A percentile compares a stretch with the other conserved stretches of the same genome.
Evolutionary conservation across 495 filamentous ascomycete species (phyloP).

Genomic region (Aspergillus coremiiformis): DNA sequence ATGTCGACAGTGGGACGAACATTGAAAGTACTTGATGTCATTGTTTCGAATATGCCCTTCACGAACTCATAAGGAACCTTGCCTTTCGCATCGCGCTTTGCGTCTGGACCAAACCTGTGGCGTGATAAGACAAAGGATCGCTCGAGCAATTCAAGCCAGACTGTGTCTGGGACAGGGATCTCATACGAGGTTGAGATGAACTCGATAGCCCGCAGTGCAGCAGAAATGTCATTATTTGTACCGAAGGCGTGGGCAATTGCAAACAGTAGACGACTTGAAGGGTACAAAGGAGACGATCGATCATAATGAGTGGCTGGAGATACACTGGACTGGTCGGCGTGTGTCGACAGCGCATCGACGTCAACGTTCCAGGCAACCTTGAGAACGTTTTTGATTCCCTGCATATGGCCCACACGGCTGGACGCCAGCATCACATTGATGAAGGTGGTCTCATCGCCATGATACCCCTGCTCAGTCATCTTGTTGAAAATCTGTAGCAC

Average conservation of each 20-base stretch:
- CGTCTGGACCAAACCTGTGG: slow-evolving; percentile 14
- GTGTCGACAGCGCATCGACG: slow-evolving; percentile 31
- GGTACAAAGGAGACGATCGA: slow-evolving; percentile 46
- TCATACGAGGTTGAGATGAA: slow-evolving; percentile 50
- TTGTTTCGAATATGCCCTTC: slow-evolving; percentile 42
- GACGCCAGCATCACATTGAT: slow-evolving; percentile 48
- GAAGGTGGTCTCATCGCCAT: slow-evolving; percentile 49
- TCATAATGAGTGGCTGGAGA: slow-evolving; percentile 26
- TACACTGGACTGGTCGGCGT: slow-evolving; percentile 19
- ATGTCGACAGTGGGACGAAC: slow-evolving; percentile 47
- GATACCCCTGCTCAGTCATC: slow-evolving; percentile 43
- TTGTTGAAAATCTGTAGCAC: slow-evolving; percentile 37
- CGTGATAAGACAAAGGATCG: slow-evolving; percentile 50
- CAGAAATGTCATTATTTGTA: slow-evolving; percentile 47
- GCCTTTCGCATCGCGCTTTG: slow-evolving; percentile 15
- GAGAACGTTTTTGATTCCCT: slow-evolving; percentile 42
- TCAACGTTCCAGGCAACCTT: slow-evolving; percentile 53
- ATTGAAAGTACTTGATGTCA: slow-evolving; percentile 51
- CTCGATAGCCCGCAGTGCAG: slow-evolving; percentile 47
- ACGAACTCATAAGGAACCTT: slow-evolving; percentile 38
- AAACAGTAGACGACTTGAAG: slow-evolving; percentile 45
- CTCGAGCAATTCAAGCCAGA: slow-evolving; percentile 54
- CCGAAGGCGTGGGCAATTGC: slow-evolving; percentile 54
- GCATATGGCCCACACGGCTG: slow-evolving; percentile 47
- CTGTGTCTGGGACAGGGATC: slow-evolving; percentile 37